These are phyloP conservation scores for Carallia pectinifolia DNA, from an alignment of 345 rosid genomes.

Conservation along the genomic window DNA sequence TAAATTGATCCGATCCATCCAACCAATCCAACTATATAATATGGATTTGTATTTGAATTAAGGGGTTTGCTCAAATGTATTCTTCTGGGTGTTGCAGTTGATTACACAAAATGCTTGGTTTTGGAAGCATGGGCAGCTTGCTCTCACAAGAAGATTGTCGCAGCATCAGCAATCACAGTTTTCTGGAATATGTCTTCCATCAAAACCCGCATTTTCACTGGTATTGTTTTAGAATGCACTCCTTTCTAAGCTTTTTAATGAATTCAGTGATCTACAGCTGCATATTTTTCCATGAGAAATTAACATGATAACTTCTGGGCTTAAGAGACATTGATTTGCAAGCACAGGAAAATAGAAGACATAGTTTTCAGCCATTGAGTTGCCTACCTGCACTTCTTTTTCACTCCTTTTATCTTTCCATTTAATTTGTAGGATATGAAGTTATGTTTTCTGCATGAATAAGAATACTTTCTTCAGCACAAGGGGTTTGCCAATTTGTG, in stretches of 20 bases:
- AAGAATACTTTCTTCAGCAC: too few relatives aligned
- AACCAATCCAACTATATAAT: not conserved
- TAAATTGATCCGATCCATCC: slow-evolving; percentile 11
- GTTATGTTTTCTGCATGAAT: too few relatives aligned
- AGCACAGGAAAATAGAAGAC: too few relatives aligned
- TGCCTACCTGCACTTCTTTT: too few relatives aligned
- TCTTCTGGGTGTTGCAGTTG: slow-evolving; percentile 37
- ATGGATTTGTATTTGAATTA: not conserved
- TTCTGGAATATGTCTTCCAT: slow-evolving; percentile 89
- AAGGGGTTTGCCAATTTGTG: not conserved
- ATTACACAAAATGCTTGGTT: slow-evolving; percentile 38
- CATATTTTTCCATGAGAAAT: not conserved
- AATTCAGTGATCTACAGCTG: not conserved
- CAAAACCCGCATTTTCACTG: slow-evolving; percentile 76
- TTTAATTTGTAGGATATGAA: too few relatives aligned
- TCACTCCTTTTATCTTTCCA: too few relatives aligned
- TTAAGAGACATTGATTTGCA: too few relatives aligned
- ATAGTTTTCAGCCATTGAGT: too few relatives aligned
- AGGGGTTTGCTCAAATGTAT: slow-evolving; percentile 12
- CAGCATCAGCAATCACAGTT: slow-evolving; percentile 68
- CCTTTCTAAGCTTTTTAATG: not conserved
- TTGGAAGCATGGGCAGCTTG: slow-evolving; percentile 71
- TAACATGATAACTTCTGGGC: too few relatives aligned
- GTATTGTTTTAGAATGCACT: slow-evolving; percentile 24
- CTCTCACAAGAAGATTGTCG: slow-evolving; percentile 83